Evolutionary conservation across 768 basidiomycete species (phyloP), one percentile per base, ranked within the genome.

Genomic region (Lyophyllum shimeji): DNA sequence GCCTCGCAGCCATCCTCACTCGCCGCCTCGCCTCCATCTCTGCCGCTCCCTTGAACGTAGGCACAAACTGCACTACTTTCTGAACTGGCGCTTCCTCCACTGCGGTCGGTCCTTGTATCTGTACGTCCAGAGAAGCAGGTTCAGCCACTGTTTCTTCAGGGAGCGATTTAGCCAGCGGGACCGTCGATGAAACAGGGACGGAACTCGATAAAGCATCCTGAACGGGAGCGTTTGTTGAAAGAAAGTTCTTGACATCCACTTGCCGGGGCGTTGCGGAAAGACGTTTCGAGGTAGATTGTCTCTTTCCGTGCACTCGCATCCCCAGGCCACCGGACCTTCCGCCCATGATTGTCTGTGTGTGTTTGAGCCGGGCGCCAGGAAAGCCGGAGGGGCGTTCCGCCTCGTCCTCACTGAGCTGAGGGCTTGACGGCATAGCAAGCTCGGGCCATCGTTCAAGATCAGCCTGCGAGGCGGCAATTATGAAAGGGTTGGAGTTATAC

Each of bases 341-440:
- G 3, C 86, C 92, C 80, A 95, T 86, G 65, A 97, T 96, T 2
- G 95, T 97, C 64, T 89, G 85, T 6, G 92, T 90, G 69, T 95
- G 88, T 65, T 88, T 90, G 60, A 97, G 78, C 13, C 81, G 68
- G 65, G 60, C 82, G 66, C 64, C 86, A 69, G 70, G 82, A 69
- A 73, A 79, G 61, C 70, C 80, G 61, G 67, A 74, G 46, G 76
- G 76, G 11, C 71, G 74, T 50, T 82, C 81, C 8, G 70, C 71
- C 55, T 91, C 90, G 56, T 89, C 85, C 52, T 90, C 87, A 53
- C 86, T 85, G 39, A 88, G 76, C 37, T 86, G 82, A 0, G 90
- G 93, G 60, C 86, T 89, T 13, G 82, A 68, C 0, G 93, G 87
- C 57, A 81, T 73, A 2, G 77, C 77, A 50, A 98, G 82, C 69